These are phyloP conservation scores for Penicillium silybi DNA, from an alignment of 495 filamentous ascomycete genomes.

Conservation along the genomic window DNA sequence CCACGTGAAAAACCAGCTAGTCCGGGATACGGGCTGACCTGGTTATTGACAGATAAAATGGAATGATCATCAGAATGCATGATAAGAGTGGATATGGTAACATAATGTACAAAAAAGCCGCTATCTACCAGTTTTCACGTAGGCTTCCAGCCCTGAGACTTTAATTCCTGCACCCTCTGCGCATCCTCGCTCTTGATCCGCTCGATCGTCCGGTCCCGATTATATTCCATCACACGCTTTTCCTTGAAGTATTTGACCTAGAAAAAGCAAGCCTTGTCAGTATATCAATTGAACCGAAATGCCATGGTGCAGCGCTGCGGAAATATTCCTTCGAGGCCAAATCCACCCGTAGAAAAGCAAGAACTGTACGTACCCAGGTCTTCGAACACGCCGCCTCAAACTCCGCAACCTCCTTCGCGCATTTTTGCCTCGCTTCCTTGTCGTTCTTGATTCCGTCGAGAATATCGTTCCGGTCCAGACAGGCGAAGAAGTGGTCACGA, in stretches of 20 bases:
- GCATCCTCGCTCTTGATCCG: constrained; percentile 77
- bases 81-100: constrained; percentile 26
- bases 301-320: neutral
- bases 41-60: neutral
- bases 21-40: neutral
- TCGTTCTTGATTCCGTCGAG: constrained; percentile 77
- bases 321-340: neutral
- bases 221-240: constrained; percentile 83
- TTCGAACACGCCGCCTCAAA: constrained; percentile 74
- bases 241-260: constrained; percentile 98
- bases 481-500: constrained; percentile 80
- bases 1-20: neutral
- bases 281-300: neutral
- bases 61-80: constrained; percentile 16
- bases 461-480: constrained; percentile 76
- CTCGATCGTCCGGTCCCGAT: constrained; percentile 75
- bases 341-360: constrained; percentile 2
- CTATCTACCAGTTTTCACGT: constrained; percentile 1
- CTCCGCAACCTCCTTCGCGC: constrained; percentile 57
- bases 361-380: constrained; percentile 65
- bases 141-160: constrained; percentile 42
- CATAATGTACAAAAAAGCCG: constrained; percentile 23
- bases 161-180: constrained; percentile 48
- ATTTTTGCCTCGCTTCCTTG: constrained; percentile 59
- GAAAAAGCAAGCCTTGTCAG: constrained; percentile 10